Base-by-base conservation (phyloP, 805 yeast species). In the Cyberlindnera misumaiensis region DNA sequence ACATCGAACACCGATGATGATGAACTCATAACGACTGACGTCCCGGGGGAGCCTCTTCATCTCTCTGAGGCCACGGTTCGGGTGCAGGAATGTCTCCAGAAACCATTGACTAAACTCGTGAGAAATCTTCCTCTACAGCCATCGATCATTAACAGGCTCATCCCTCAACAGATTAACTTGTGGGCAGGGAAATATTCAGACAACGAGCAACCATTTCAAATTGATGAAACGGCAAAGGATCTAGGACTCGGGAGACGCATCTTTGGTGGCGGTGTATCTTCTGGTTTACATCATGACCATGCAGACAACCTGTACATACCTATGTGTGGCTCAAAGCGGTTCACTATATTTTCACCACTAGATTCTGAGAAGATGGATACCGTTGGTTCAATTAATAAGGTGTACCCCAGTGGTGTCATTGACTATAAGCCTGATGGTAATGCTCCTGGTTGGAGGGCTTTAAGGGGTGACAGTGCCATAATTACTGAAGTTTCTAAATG, bases 281-380 rank as follows among this genome's bases (percentile, higher is more conserved):
- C 88, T 2, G 90, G 90, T 0, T 59, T 83, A 11, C 90, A 83
- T 49, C 90, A 83, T 54, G 90, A 83, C 54, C 89, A 82, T 58
- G 85, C 89, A 2, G 89, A 82, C 52, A 83, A 83, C 50, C 60
- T 83, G 27, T 83, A 83, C 53, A 64, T 82, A 4, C 73, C 83
- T 2, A 52, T 76, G 1, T 59, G 67, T 20, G 93, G 90, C 0
- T 52, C 48, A 7, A 83, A 83, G 49, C 55, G 88, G 43, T 83
- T 83, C 55, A 81, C 89, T 0, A 49, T 83, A 5, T 80, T 70
- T 51, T 64, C 80, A 5, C 90, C 93, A 1, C 61, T 62, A 18
- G 83, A 77, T 49, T 86, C 81, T 0, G 56, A 56, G 2, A 68
- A 69, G 41, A 59, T 83, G 55, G 68, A 70, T 55, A 80, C 88